phyloP scores from a whole-genome alignment of 306 rosid genomes.

The Morella rubra region DNA sequence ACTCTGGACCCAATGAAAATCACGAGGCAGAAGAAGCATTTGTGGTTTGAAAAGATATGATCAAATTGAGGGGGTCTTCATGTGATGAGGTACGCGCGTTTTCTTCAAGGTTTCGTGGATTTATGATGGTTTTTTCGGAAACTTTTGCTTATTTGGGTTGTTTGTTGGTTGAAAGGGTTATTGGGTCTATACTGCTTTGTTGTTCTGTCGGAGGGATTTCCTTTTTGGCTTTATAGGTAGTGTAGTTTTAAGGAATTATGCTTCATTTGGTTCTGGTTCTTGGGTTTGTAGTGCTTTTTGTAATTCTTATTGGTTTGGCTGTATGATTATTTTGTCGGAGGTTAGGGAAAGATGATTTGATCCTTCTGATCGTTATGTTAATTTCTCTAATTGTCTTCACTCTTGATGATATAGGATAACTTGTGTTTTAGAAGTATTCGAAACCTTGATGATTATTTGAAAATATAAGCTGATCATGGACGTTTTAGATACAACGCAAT shows the following conservation, averaged over 20 bases:
- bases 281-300: neutral
- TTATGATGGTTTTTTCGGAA: neutral
- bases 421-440: neutral
- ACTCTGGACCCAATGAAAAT: neutral
- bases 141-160: neutral
- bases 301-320: neutral
- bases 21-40: neutral
- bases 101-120: neutral
- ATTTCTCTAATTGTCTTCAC: neutral
- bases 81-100: slow-evolving; percentile 1
- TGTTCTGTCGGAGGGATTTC: neutral
- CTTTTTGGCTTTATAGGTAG: neutral
- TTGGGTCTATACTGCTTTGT: neutral
- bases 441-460: neutral
- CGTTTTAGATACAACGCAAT: neutral
- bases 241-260: neutral
- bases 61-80: neutral
- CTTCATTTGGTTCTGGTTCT: neutral
- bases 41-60: neutral
- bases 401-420: neutral
- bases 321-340: neutral
- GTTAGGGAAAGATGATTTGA: neutral
- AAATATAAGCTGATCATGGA: neutral
- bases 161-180: neutral
- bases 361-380: neutral